Evolutionary conservation across 805 yeast genomes (phyloP).

Genomic region (Metschnikowia proteae): DNA sequence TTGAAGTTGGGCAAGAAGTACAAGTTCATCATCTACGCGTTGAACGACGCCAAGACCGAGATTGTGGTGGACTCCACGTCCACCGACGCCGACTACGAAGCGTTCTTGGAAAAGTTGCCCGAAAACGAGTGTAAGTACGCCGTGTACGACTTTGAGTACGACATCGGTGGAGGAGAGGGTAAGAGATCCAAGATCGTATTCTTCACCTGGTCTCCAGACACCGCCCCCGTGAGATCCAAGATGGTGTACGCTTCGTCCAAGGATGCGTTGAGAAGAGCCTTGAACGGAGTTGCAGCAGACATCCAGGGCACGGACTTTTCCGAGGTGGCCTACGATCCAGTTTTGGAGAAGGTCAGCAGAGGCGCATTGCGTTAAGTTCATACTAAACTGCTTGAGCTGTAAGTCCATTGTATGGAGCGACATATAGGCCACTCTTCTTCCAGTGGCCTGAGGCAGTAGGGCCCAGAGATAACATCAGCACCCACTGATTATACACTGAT

Average conservation of each 20-base stretch:
- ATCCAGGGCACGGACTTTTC: slow-evolving; percentile 97
- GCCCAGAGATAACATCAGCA: no score
- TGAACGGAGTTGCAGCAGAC: slow-evolving; percentile 91
- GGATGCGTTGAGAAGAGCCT: slow-evolving; percentile 95
- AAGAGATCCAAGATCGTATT: slow-evolving; percentile 74
- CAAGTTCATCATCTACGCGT: slow-evolving; percentile 76
- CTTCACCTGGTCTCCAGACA: slow-evolving; percentile 95
- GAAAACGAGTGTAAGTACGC: slow-evolving; percentile 97
- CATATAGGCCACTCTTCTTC: neutral
- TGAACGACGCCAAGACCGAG: slow-evolving; percentile 84
- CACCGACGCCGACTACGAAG: slow-evolving; percentile 69
- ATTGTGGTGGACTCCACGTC: slow-evolving; percentile 88
- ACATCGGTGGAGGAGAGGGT: slow-evolving; percentile 86
- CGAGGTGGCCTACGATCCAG: slow-evolving; percentile 93
- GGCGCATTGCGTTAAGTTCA: slow-evolving; percentile 43
- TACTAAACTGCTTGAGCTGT: neutral
- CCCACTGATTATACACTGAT: no score
- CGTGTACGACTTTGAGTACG: slow-evolving; percentile 94
- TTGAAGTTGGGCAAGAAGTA: slow-evolving; percentile 88
- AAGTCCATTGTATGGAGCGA: no score
- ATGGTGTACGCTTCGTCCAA: slow-evolving; percentile 99
- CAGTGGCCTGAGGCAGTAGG: no score
- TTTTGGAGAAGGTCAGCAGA: slow-evolving; percentile 82
- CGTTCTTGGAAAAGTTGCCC: slow-evolving; percentile 83
- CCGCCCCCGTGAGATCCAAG: slow-evolving; percentile 91